phyloP scores from a whole-genome alignment of 2,329 filamentous ascomycete species.

The Fusarium brachygibbosum region DNA sequence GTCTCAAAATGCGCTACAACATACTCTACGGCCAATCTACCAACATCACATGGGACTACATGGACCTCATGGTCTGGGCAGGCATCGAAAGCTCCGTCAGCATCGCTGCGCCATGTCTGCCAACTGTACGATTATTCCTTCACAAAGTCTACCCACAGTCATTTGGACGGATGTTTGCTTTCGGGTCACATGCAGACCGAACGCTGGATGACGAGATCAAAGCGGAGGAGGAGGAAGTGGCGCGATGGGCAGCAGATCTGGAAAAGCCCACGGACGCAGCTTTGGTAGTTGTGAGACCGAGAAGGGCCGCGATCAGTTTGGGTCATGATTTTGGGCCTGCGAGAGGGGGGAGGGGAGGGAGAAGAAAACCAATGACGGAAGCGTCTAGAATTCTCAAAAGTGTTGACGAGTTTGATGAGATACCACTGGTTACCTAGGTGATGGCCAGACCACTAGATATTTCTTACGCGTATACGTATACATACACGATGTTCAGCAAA shows the following conservation, averaged over 20 bases:
- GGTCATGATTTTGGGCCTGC: background rate
- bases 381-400: constrained; percentile 21
- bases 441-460: background rate
- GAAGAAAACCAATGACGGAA: constrained; percentile 15
- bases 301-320: constrained; percentile 2
- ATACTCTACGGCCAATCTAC: constrained; percentile 18
- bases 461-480: background rate
- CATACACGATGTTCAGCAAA: background rate
- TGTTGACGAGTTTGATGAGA: constrained; percentile 17
- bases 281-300: background rate
- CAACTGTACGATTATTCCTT: constrained; percentile 8
- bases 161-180: constrained; percentile 19
- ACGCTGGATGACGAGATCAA: constrained; percentile 19
- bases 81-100: constrained; percentile 26
- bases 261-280: background rate
- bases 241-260: constrained; percentile 10
- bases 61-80: constrained; percentile 23
- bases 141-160: constrained; percentile 18
- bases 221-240: constrained; percentile 19
- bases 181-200: constrained; percentile 3
- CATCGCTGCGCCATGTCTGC: constrained; percentile 13
- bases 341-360: background rate
- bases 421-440: background rate
- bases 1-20: constrained; percentile 29
- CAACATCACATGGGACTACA: constrained; percentile 26